Percentiles rank a stretch among this genome's conserved stretches.
Conservation (phyloP, 1,284 basidiomycete genomes). For the Cryptococcus sp. region DNA sequence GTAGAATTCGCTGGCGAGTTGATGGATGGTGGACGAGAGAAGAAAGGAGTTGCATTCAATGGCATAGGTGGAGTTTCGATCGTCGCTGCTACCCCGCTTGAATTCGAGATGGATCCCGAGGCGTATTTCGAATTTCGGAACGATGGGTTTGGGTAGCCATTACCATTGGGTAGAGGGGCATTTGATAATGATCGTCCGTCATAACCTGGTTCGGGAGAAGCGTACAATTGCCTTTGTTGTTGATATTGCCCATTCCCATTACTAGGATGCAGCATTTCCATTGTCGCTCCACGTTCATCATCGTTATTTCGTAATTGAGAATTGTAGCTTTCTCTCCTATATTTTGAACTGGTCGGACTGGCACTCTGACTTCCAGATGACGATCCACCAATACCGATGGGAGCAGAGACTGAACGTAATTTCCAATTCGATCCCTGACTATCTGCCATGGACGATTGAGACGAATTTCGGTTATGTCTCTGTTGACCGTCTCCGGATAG, state of each 20-base stretch:
- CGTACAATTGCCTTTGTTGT: background rate
- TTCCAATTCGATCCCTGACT: conserved; percentile 2
- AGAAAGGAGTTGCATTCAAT: background rate
- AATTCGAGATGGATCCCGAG: conserved; percentile 26
- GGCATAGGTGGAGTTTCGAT: conserved; percentile 10
- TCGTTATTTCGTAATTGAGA: conserved; percentile 8
- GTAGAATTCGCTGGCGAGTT: background rate
- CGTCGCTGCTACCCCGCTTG: conserved; percentile 28
- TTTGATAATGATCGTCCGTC: background rate
- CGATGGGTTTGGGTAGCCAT: background rate
- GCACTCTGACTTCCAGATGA: conserved; percentile 32
- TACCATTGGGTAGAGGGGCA: background rate
- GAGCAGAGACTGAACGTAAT: conserved; percentile 39
- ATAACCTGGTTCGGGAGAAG: conserved; percentile 2
- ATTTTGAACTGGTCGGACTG: conserved; percentile 41
- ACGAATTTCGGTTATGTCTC: conserved; percentile 28
- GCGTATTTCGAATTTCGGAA: conserved; percentile 17
- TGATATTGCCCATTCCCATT: too few species aligned
- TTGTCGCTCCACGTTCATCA: conserved; percentile 15
- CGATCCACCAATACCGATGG: conserved; percentile 18
- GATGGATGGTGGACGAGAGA: background rate
- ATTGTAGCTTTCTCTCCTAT: conserved; percentile 23
- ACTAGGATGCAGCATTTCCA: conserved; percentile 33
- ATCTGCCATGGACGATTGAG: conserved; percentile 33
- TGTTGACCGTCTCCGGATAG: conserved; percentile 56